Evolutionary conservation across 2,329 filamentous ascomycete species (phyloP).

Genomic region (Ramularia collo-cygni): DNA sequence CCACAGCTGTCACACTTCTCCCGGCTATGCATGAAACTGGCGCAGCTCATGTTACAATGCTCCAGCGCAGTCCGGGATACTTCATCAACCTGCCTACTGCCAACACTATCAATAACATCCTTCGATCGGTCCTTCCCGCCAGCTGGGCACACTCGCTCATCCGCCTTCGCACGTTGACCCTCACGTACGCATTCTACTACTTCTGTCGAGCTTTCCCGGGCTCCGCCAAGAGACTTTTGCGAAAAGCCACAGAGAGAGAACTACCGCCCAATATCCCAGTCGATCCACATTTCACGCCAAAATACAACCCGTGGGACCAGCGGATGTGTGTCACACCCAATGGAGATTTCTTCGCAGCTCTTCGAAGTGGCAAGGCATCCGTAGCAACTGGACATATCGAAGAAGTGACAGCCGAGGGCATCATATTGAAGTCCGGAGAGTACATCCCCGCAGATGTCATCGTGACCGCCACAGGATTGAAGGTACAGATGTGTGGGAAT

Average conservation of each 20-base stretch:
- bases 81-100: slow-evolving; percentile 11
- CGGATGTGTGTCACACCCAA: slow-evolving; percentile 60
- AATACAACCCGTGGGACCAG: slow-evolving; percentile 54
- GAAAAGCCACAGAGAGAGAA: background rate
- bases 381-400: slow-evolving; percentile 49
- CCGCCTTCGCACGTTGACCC: too few species aligned
- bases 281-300: slow-evolving; percentile 39
- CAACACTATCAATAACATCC: background rate
- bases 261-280: background rate
- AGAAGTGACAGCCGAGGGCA: slow-evolving; percentile 39
- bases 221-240: background rate
- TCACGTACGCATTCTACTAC: background rate
- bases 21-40: slow-evolving; percentile 56
- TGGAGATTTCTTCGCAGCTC: slow-evolving; percentile 48
- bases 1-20: slow-evolving; percentile 69
- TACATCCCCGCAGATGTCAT: slow-evolving; percentile 46
- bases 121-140: too few species aligned
- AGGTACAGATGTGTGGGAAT: slow-evolving; percentile 46
- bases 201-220: background rate
- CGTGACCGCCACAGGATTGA: slow-evolving; percentile 55
- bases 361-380: slow-evolving; percentile 43
- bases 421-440: slow-evolving; percentile 39
- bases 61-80: slow-evolving; percentile 71
- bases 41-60: slow-evolving; percentile 63
- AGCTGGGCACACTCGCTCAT: too few species aligned